These are phyloP conservation scores for Candida tetrigidarum DNA, from an alignment of 1,139 yeast species.

Conservation along the genomic window DNA sequence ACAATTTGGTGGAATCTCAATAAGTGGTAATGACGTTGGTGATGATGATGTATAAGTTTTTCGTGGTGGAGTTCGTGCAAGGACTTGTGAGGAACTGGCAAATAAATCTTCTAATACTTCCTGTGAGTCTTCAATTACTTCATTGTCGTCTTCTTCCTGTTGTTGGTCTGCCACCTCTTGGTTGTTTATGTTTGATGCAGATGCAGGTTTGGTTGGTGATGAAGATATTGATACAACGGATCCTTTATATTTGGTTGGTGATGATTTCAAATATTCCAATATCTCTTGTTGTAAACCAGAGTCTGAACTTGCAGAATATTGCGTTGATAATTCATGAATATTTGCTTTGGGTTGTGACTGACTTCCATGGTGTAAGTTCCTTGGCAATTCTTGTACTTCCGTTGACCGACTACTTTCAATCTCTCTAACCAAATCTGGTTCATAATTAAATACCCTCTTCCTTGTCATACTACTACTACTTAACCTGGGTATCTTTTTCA, in stretches of 20 bases:
- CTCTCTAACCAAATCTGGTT: not conserved
- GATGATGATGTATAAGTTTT: not conserved
- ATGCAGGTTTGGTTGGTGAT: slow-evolving; percentile 5
- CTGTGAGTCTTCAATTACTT: slow-evolving; percentile 25
- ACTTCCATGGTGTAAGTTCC: not conserved
- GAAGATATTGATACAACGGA: no score
- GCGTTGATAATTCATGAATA: slow-evolving; percentile 15
- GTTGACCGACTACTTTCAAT: slow-evolving; percentile 2
- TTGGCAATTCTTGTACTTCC: not conserved
- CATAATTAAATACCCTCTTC: not conserved
- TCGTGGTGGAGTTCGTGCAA: not conserved
- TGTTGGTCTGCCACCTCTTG: slow-evolving; percentile 22
- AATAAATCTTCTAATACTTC: slow-evolving; percentile 17
- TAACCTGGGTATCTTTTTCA: slow-evolving; percentile 6
- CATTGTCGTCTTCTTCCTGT: slow-evolving; percentile 20
- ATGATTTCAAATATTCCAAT: not conserved
- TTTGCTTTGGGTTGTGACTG: slow-evolving; percentile 1
- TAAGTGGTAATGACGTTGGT: slow-evolving; percentile 4
- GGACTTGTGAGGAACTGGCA: not conserved
- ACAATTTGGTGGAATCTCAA: slow-evolving; percentile 14
- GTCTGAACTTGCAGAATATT: slow-evolving; percentile 17
- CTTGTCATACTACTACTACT: not conserved
- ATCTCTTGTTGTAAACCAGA: not conserved
- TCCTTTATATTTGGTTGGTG: slow-evolving; percentile 1
- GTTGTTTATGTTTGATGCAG: not conserved